Evolutionary conservation across 2,329 filamentous ascomycete species (phyloP).

Genomic region (Nannizziopsis barbatae): DNA sequence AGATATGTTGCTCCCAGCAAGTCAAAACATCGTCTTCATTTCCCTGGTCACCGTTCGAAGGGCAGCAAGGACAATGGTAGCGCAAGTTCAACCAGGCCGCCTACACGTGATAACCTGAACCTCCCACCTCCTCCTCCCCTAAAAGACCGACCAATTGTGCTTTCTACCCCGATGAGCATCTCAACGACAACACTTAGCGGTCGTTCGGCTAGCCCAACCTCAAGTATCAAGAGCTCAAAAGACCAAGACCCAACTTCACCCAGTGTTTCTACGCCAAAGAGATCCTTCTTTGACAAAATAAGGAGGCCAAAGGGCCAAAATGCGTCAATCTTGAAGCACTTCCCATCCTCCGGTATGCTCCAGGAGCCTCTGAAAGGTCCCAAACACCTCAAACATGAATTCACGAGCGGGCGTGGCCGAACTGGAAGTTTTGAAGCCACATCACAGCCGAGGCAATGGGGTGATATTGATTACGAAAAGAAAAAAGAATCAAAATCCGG

Average conservation of each 20-base stretch:
- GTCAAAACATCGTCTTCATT: conserved; percentile 34
- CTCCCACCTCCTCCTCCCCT: conserved; percentile 24
- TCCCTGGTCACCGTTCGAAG: conserved; percentile 40
- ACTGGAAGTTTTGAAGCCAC: conserved; percentile 22
- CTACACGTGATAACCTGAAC: conserved; percentile 22
- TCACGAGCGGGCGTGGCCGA: conserved; percentile 25
- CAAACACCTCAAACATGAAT: conserved; percentile 24
- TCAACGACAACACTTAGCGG: conserved; percentile 41
- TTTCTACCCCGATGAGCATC: conserved; percentile 18
- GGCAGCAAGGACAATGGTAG: conserved; percentile 44
- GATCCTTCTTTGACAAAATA: conserved; percentile 45
- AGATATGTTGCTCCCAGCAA: conserved; percentile 28
- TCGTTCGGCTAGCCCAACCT: conserved; percentile 70
- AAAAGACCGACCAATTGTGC: conserved; percentile 33
- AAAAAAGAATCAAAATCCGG: conserved; percentile 29
- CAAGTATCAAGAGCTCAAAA: conserved; percentile 56
- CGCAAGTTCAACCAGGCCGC: conserved; percentile 3
- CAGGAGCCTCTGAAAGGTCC: conserved; percentile 22
- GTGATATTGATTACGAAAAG: conserved; percentile 28
- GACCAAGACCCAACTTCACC: conserved; percentile 36
- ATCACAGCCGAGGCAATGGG: conserved; percentile 16
- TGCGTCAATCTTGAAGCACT: conserved; percentile 23
- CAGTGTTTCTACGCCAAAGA: conserved; percentile 28
- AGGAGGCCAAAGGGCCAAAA: conserved; percentile 41
- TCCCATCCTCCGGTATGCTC: conserved; percentile 23